Evolutionary conservation across 805 yeast species (phyloP).

Genomic region (Cyberlindnera americana): DNA sequence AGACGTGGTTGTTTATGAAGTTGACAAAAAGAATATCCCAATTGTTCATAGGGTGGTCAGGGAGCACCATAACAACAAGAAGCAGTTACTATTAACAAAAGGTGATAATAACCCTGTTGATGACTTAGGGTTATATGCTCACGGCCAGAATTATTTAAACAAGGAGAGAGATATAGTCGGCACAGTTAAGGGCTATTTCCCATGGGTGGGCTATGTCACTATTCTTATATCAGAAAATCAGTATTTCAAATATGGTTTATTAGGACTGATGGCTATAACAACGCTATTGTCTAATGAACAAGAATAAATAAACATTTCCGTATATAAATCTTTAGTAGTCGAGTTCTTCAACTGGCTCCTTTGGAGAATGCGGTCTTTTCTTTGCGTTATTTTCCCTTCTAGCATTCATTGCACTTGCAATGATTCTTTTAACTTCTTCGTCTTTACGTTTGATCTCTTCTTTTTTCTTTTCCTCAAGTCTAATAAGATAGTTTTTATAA

Average conservation of each 20-base stretch:
- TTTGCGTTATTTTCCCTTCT: conserved; percentile 11
- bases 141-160: conserved; percentile 70
- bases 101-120: conserved; percentile 96
- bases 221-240: conserved; percentile 86
- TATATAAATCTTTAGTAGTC: conserved; percentile 18
- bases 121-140: conserved; percentile 81
- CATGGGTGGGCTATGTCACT: conserved; percentile 86
- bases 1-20: conserved; percentile 90
- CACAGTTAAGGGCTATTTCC: conserved; percentile 88
- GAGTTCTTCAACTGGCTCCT: conserved; percentile 31
- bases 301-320: not conserved
- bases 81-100: conserved; percentile 81
- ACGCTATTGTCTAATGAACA: conserved; percentile 60
- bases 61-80: conserved; percentile 57
- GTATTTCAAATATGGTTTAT: conserved; percentile 72
- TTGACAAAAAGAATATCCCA: conserved; percentile 78
- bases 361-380: conserved; percentile 24
- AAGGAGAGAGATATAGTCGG: conserved; percentile 80
- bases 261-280: conserved; percentile 71
- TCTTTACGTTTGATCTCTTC: conserved; percentile 23
- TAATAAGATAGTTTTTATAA: conserved; percentile 33
- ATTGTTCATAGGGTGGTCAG: conserved; percentile 93
- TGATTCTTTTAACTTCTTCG: conserved; percentile 19
- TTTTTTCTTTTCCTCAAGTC: conserved; percentile 25
- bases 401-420: conserved; percentile 18